A percentile compares a stretch with the other conserved stretches of the same genome.
These are phyloP conservation scores for Torulaspora franciscae DNA, from an alignment of 805 yeast genomes.

Conservation along the genomic window DNA sequence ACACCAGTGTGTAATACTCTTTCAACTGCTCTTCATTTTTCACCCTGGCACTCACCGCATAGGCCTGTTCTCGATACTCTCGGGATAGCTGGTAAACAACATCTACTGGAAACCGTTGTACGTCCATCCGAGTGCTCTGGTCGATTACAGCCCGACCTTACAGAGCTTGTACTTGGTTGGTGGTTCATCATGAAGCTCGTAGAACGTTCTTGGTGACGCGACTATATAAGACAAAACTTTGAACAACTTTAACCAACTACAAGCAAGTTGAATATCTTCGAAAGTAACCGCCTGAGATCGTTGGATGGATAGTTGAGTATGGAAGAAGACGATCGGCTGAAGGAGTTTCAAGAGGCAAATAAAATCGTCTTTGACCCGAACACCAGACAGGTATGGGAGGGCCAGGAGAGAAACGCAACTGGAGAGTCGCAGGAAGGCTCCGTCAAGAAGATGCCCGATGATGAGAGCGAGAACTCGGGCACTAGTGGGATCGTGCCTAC, in stretches of 20 bases:
- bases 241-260: background rate
- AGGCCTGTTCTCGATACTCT: slow-evolving; percentile 28
- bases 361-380: slow-evolving; percentile 36
- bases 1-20: slow-evolving; percentile 35
- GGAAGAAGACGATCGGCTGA: slow-evolving; percentile 34
- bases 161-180: background rate
- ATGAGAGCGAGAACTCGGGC: slow-evolving; percentile 54
- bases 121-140: slow-evolving; percentile 2
- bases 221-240: background rate
- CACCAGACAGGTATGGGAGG: slow-evolving; percentile 38
- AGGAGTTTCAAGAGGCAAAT: slow-evolving; percentile 35
- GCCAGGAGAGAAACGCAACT: slow-evolving; percentile 18
- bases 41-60: slow-evolving; percentile 14
- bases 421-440: slow-evolving; percentile 8
- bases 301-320: slow-evolving; percentile 12
- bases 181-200: background rate
- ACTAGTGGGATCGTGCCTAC: slow-evolving; percentile 97
- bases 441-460: slow-evolving; percentile 17
- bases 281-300: background rate
- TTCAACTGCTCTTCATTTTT: slow-evolving; percentile 21
- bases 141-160: background rate
- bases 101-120: slow-evolving; percentile 6
- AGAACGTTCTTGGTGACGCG: background rate
- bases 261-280: background rate
- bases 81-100: slow-evolving; percentile 22